A percentile compares a stretch with the other conserved stretches of the same genome.
These are phyloP conservation scores for Coemansia sp. DNA, from an alignment of 192 early-diverging fungal species.

Conservation along the genomic window DNA sequence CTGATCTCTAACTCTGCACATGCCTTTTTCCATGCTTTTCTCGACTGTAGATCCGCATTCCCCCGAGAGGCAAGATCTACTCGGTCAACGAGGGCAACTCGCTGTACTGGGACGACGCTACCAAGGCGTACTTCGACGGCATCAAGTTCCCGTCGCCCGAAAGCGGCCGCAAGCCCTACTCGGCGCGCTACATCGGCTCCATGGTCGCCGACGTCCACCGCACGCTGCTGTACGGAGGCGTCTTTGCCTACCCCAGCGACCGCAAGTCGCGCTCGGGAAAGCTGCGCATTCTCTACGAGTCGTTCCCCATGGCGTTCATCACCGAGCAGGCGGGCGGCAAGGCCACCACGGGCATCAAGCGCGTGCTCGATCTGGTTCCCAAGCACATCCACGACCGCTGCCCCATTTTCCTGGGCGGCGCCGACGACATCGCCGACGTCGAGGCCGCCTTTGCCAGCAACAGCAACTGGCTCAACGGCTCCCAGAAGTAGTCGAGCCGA, in stretches of 20 bases:
- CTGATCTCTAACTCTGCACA: background rate
- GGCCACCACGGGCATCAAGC: slow-evolving; percentile 75
- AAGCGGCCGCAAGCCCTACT: slow-evolving; percentile 78
- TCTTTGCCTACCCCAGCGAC: slow-evolving; percentile 84
- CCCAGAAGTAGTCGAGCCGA: slow-evolving; percentile 19
- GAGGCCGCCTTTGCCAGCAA: slow-evolving; percentile 67
- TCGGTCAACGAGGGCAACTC: slow-evolving; percentile 98
- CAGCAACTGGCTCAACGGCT: slow-evolving; percentile 43
- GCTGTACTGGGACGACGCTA: slow-evolving; percentile 82
- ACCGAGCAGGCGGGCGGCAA: slow-evolving; percentile 95
- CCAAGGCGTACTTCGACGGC: slow-evolving; percentile 82
- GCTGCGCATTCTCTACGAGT: slow-evolving; percentile 95
- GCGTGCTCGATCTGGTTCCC: slow-evolving; percentile 85
- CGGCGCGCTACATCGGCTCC: slow-evolving; percentile 93
- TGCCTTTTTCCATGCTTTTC: slow-evolving; percentile 14
- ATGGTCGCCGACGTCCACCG: slow-evolving; percentile 99
- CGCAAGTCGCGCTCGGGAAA: slow-evolving; percentile 81
- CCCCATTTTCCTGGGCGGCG: slow-evolving; percentile 86
- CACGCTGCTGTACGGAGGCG: slow-evolving; percentile 87
- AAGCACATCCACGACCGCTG: slow-evolving; percentile 85
- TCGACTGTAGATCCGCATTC: slow-evolving; percentile 64
- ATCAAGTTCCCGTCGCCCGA: slow-evolving; percentile 79
- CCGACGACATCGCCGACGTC: slow-evolving; percentile 84
- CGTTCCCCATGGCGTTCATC: slow-evolving; percentile 97
- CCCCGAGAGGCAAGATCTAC: slow-evolving; percentile 89